Conservation (phyloP, 2,329 filamentous ascomycete species). For the Microcyclospora tardicrescens region DNA sequence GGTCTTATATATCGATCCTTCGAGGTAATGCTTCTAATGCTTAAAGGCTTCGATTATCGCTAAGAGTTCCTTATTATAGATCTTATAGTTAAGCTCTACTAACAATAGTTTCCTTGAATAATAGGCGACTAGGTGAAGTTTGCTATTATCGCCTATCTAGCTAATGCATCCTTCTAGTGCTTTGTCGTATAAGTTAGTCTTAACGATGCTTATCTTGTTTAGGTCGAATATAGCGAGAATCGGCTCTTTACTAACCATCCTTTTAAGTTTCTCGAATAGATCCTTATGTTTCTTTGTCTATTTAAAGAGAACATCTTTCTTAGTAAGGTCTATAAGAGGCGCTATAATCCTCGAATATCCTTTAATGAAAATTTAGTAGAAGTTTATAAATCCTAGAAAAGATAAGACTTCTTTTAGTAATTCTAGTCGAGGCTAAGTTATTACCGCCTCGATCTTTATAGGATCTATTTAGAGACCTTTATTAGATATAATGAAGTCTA, state of each 20-base stretch:
- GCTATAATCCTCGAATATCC: too few species aligned
- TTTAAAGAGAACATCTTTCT: too few species aligned
- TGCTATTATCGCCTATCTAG: slow-evolving; percentile 1
- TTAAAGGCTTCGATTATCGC: slow-evolving; percentile 6
- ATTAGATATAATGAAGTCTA: too few species aligned
- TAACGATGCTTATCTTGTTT: slow-evolving; percentile 1
- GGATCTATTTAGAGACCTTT: too few species aligned
- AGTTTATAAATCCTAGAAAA: too few species aligned
- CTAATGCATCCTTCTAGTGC: slow-evolving; percentile 3
- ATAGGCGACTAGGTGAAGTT: slow-evolving; percentile 6
- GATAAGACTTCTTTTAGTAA: slow-evolving; percentile 9
- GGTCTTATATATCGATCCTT: slow-evolving; percentile 5
- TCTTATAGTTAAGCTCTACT: slow-evolving; percentile 5
- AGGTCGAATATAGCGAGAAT: not conserved
- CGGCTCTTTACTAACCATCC: not conserved
- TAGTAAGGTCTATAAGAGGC: too few species aligned
- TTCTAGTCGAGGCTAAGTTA: too few species aligned
- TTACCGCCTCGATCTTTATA: too few species aligned
- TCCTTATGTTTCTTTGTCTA: too few species aligned
- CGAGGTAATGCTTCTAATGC: slow-evolving; percentile 7
- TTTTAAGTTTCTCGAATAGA: too few species aligned
- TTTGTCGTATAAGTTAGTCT: too few species aligned
- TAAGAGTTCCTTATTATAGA: slow-evolving; percentile 9
- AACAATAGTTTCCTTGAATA: slow-evolving; percentile 7
- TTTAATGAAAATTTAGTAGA: too few species aligned